These are phyloP conservation scores for Eucommia ulmoides DNA, from an alignment of 257 asterid species.

Conservation along the genomic window DNA sequence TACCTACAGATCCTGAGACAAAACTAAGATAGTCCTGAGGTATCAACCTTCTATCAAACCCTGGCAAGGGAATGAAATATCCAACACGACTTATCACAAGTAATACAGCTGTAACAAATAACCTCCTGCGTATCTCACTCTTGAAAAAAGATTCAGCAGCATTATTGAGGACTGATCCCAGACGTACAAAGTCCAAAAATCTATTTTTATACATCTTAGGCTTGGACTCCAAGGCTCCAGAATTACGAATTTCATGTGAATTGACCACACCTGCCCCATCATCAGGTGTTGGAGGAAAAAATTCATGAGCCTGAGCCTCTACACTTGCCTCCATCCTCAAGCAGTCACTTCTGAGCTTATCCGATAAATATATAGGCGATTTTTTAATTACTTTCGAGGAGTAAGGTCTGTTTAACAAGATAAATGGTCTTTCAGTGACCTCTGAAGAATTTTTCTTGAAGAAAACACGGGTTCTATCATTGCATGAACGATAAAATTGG, in stretches of 20 bases:
- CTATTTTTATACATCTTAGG: conserved; percentile 51
- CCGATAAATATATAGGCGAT: conserved; percentile 6
- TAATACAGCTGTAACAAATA: conserved; percentile 73
- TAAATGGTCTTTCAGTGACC: conserved; percentile 17
- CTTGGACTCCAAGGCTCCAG: conserved; percentile 18
- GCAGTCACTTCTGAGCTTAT: conserved; percentile 13
- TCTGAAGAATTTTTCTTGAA: conserved; percentile 18
- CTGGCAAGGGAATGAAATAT: conserved; percentile 87
- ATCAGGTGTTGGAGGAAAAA: conserved; percentile 20
- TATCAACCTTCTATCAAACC: conserved; percentile 86
- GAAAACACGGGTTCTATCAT: conserved; percentile 14
- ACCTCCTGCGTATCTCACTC: conserved; percentile 93
- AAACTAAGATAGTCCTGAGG: conserved; percentile 87
- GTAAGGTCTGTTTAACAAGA: conserved; percentile 14
- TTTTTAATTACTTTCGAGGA: conserved; percentile 16
- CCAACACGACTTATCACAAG: conserved; percentile 77
- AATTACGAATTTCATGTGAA: conserved; percentile 11
- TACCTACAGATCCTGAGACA: conserved; percentile 79
- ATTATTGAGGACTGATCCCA: conserved; percentile 66
- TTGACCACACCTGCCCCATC: conserved; percentile 15
- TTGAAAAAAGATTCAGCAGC: conserved; percentile 87
- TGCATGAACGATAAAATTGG: conserved; percentile 12
- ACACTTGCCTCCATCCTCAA: conserved; percentile 30
- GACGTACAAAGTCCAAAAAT: conserved; percentile 46
- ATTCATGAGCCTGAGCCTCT: conserved; percentile 36